A percentile compares a stretch with the other conserved stretches of the same genome.
Conservation (phyloP, 2,329 filamentous ascomycete genomes). For the Juglanconis juglandina region DNA sequence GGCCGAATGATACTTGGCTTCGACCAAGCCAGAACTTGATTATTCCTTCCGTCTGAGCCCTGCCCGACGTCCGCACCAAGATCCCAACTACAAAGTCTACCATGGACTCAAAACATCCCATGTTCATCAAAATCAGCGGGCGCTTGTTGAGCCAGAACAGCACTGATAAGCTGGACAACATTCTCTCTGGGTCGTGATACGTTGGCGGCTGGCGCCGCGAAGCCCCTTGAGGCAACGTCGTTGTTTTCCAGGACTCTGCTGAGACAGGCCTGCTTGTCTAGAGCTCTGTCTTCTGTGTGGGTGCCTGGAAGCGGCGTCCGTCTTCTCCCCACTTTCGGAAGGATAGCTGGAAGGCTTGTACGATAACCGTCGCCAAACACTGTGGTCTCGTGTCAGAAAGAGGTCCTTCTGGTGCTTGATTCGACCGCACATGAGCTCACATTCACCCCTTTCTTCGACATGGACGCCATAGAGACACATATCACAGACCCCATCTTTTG, state of each 20-base stretch:
- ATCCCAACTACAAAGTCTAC: background rate
- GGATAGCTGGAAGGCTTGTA: background rate
- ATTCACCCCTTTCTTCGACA: background rate
- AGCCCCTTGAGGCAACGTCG: background rate
- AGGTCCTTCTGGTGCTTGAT: background rate
- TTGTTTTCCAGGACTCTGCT: background rate
- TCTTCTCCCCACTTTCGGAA: background rate
- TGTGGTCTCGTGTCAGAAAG: background rate
- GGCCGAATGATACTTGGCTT: too few relatives aligned
- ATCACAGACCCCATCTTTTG: background rate
- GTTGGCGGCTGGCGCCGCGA: background rate
- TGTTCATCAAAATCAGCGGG: background rate
- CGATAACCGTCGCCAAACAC: background rate
- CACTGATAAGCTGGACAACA: background rate
- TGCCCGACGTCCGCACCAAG: too few relatives aligned
- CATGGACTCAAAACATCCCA: background rate
- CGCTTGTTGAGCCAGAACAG: background rate
- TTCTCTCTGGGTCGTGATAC: background rate
- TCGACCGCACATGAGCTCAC: background rate
- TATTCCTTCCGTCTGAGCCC: too few relatives aligned
- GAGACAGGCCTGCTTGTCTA: background rate
- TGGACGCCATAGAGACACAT: background rate
- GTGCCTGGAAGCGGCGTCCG: background rate
- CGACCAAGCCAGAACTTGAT: too few relatives aligned
- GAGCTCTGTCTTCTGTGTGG: background rate